Evolutionary conservation across 345 rosid species (phyloP).

Genomic region (Hypericum perforatum): DNA sequence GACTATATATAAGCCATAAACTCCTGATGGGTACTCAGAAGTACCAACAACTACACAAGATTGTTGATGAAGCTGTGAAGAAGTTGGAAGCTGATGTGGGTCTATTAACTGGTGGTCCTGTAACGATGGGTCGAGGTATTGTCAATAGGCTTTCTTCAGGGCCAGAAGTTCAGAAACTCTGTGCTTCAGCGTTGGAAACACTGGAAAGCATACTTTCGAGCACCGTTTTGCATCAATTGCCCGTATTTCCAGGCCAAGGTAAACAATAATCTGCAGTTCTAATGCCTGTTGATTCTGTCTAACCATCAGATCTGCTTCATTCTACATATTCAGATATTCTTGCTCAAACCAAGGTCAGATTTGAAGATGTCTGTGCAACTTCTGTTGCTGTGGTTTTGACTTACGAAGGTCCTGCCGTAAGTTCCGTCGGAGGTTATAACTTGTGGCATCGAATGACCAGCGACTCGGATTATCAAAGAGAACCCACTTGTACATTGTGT

Average conservation of each 20-base stretch:
- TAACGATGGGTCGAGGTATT: constrained; percentile 79
- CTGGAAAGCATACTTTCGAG: constrained; percentile 45
- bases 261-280: constrained; percentile 8
- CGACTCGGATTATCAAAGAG: constrained; percentile 41
- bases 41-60: constrained; percentile 37
- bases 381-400: constrained; percentile 54
- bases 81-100: constrained; percentile 86
- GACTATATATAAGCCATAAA: constrained; percentile 66
- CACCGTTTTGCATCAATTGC: constrained; percentile 13
- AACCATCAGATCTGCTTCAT: background rate
- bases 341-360: constrained; percentile 35
- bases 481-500: constrained; percentile 60
- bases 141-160: constrained; percentile 84
- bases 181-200: constrained; percentile 51
- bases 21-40: constrained; percentile 51
- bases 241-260: constrained; percentile 30
- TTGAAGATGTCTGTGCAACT: constrained; percentile 58
- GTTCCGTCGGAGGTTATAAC: constrained; percentile 37
- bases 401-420: constrained; percentile 31
- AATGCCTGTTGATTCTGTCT: background rate
- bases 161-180: constrained; percentile 60
- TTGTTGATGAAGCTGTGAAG: constrained; percentile 62
- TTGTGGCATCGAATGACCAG: constrained; percentile 71
- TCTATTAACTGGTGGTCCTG: constrained; percentile 65
- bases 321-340: constrained; percentile 24